These are phyloP conservation scores for Lactarius tabidus DNA, from an alignment of 768 basidiomycete genomes.

Conservation along the genomic window DNA sequence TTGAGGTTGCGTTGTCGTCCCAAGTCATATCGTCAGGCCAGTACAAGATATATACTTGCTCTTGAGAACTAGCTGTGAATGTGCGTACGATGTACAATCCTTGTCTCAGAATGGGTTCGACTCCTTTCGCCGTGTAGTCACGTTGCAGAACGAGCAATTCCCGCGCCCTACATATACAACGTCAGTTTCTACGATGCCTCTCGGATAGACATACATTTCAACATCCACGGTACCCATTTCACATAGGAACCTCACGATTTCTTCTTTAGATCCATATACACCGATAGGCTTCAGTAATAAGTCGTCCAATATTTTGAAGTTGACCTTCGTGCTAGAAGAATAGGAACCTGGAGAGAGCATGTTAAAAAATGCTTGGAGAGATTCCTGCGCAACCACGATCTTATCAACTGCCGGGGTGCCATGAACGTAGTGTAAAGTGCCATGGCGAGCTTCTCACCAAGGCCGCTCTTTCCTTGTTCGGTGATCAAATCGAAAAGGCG, in stretches of 20 bases:
- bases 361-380: slow-evolving; percentile 47
- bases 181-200: neutral
- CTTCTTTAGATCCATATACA: slow-evolving; percentile 51
- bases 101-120: slow-evolving; percentile 39
- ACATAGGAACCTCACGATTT: slow-evolving; percentile 45
- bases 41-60: slow-evolving; percentile 46
- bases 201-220: slow-evolving; percentile 35
- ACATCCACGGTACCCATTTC: slow-evolving; percentile 38
- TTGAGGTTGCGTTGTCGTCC: slow-evolving; percentile 45
- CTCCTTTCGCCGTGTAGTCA: slow-evolving; percentile 20
- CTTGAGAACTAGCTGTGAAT: slow-evolving; percentile 22
- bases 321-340: slow-evolving; percentile 48
- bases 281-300: slow-evolving; percentile 47
- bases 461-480: slow-evolving; percentile 47
- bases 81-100: slow-evolving; percentile 45
- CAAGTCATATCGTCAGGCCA: slow-evolving; percentile 63
- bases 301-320: slow-evolving; percentile 51
- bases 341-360: slow-evolving; percentile 49
- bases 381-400: slow-evolving; percentile 53
- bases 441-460: slow-evolving; percentile 37
- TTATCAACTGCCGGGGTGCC: slow-evolving; percentile 46
- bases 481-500: slow-evolving; percentile 51
- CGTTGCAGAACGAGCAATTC: slow-evolving; percentile 23
- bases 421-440: neutral
- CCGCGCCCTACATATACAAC: slow-evolving; percentile 21